Conservation (phyloP, 2,329 filamentous ascomycete species). For the Pyrenophora seminiperda region DNA sequence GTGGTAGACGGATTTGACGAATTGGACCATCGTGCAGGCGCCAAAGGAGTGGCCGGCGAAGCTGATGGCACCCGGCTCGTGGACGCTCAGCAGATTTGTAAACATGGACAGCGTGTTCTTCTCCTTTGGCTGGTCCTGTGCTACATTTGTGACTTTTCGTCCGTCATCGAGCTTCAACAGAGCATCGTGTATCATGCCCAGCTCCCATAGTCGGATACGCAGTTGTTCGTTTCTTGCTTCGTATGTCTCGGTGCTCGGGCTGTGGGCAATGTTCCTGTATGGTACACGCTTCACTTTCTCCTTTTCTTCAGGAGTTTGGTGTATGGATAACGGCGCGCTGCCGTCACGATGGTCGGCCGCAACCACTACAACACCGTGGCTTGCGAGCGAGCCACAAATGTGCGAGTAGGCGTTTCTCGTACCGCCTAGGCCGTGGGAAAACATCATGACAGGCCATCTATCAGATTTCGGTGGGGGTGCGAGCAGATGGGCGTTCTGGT, state of each 20-base stretch:
- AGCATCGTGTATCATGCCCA: conserved; percentile 72
- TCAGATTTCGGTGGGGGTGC: conserved; percentile 53
- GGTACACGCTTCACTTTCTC: conserved; percentile 49
- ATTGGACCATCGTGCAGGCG: conserved; percentile 72
- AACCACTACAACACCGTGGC: conserved; percentile 78
- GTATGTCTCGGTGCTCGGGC: conserved; percentile 68
- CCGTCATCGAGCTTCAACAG: conserved; percentile 69
- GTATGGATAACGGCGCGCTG: conserved; percentile 73
- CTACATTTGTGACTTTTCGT: conserved; percentile 52
- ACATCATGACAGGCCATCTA: conserved; percentile 81
- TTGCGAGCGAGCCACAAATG: conserved; percentile 76
- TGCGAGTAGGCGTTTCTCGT: conserved; percentile 86
- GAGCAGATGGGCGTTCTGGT: conserved; percentile 71
- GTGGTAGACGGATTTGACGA: conserved; percentile 81
- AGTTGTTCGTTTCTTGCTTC: conserved; percentile 72
- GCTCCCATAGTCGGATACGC: conserved; percentile 76
- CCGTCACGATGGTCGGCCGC: conserved; percentile 85
- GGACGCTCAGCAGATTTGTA: conserved; percentile 66
- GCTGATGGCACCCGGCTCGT: conserved; percentile 72
- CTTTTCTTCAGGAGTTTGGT: conserved; percentile 62
- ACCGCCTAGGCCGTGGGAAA: conserved; percentile 84
- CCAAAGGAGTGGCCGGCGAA: conserved; percentile 85
- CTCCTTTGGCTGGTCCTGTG: conserved; percentile 46
- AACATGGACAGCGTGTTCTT: conserved; percentile 64
- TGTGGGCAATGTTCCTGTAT: conserved; percentile 62